phyloP scores from a whole-genome alignment of 2,329 filamentous ascomycete species.

The Fusarium sp. region DNA sequence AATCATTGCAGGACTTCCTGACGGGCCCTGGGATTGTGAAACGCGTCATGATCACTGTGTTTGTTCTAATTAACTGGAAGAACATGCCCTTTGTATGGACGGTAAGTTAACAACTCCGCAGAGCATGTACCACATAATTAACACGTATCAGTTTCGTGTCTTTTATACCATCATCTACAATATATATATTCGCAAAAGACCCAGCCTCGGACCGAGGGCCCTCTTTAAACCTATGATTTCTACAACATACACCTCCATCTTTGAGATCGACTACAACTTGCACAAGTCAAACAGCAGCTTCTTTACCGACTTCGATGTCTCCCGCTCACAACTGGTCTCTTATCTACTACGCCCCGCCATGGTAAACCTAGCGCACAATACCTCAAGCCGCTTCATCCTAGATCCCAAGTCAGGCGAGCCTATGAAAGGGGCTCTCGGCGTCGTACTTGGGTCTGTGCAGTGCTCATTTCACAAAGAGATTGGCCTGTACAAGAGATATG shows the following conservation, averaged over 20 bases:
- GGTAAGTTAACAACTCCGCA: background rate
- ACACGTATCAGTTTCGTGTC: background rate
- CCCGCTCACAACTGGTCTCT: background rate
- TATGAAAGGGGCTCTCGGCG: background rate
- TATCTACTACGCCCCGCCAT: background rate
- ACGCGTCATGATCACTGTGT: background rate
- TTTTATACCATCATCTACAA: background rate
- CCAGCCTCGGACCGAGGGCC: background rate
- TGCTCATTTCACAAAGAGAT: background rate
- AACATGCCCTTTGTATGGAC: background rate
- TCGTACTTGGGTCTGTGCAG: background rate
- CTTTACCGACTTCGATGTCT: constrained; percentile 16
- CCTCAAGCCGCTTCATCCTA: background rate
- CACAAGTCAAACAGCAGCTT: constrained; percentile 21
- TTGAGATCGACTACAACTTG: constrained; percentile 13
- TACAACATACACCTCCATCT: background rate
- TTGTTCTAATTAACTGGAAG: background rate
- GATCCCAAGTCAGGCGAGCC: background rate
- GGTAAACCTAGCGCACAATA: background rate
- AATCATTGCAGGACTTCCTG: background rate
- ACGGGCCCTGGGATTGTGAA: background rate
- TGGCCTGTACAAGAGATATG: background rate
- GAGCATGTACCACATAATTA: background rate
- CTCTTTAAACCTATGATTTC: constrained; percentile 1
- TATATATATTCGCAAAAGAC: background rate